Base-by-base conservation (phyloP, 345 rosid species). In the Lenwebbia sp. region DNA sequence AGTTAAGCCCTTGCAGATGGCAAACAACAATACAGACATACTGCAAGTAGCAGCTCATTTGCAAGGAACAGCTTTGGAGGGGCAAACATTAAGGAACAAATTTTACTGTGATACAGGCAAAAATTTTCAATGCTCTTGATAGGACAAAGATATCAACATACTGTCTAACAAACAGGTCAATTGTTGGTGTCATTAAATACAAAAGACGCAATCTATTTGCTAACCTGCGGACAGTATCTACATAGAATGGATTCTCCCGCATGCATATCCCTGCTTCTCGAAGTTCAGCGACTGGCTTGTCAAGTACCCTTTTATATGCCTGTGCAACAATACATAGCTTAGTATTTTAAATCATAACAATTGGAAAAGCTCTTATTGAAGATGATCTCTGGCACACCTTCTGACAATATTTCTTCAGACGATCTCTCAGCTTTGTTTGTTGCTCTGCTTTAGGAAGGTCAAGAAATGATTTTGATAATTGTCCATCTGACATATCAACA, bases 221-320 rank as follows among this genome's bases (percentile, higher is more conserved):
- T 78, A 57, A 95, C 99, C 98, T 96, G 86, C 99, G 95, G 87
- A 97, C 99, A 85, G 99, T 97, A 87, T 97, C 99, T 83, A 94
- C 95, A 87, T 96, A 97, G 88, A 97, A 96, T 53, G 99, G 90
- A 86, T 97, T 97, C 91, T 97, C 99, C 55, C 99, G 93, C 99
- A 97, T 97, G 94, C 99, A 97, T 85, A 97, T 95, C 88, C 98
- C 99, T 87, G 99, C 99, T 89, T 97, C 99, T 88, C 96, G 95
- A 91, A 97, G 89, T 93, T 96, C 99, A 89, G 96, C 93, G 82
- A 92, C 94, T 57, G 99, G 98, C 88, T 95, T 97, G 91, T 96
- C 96, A 55, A 95, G 91, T 25, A 92, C 98, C 78, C 97, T 89
- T 91, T 90, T 93, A 91, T 96, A 94, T 90, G 98, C 99, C 99